Conservation (phyloP, 176 grass and related monocot genomes). For the Bolboschoenus planiculmis region DNA sequence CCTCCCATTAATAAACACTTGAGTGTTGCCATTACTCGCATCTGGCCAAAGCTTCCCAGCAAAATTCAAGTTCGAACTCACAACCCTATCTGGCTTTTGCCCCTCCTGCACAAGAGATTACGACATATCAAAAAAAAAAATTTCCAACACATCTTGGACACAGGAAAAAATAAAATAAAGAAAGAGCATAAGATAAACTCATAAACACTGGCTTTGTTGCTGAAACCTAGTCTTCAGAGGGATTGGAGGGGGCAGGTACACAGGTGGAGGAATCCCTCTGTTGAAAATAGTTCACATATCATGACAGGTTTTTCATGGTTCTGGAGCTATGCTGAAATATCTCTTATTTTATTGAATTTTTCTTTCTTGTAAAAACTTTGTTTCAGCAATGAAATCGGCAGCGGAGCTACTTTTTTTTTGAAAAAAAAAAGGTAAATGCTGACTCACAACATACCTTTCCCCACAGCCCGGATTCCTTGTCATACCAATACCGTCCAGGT, state of each 20-base stretch:
- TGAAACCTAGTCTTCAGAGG: neutral
- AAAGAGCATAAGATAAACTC: neutral
- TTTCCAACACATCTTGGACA: neutral
- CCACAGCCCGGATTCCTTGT: slow-evolving; percentile 95
- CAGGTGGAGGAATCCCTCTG: neutral
- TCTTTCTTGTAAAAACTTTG: neutral
- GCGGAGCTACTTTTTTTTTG: neutral
- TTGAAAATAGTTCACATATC: neutral
- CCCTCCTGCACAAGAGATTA: slow-evolving; percentile 48
- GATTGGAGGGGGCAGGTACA: neutral
- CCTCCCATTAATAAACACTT: slow-evolving; percentile 89
- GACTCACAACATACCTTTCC: slow-evolving; percentile 49
- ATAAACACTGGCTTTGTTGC: neutral
- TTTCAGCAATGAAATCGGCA: neutral
- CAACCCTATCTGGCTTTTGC: slow-evolving; percentile 56
- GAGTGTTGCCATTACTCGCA: slow-evolving; percentile 79
- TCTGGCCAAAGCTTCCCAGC: slow-evolving; percentile 66
- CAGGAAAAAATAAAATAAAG: neutral
- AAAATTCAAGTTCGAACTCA: slow-evolving; percentile 83
- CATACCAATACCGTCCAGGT: slow-evolving; percentile 97
- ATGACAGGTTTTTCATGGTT: neutral
- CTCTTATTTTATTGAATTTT: neutral
- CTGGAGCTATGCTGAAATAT: neutral
- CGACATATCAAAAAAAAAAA: neutral
- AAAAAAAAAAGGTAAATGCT: neutral